Evolutionary conservation across 2,329 filamentous ascomycete species (phyloP).

Genomic region (Colletotrichum sp.): DNA sequence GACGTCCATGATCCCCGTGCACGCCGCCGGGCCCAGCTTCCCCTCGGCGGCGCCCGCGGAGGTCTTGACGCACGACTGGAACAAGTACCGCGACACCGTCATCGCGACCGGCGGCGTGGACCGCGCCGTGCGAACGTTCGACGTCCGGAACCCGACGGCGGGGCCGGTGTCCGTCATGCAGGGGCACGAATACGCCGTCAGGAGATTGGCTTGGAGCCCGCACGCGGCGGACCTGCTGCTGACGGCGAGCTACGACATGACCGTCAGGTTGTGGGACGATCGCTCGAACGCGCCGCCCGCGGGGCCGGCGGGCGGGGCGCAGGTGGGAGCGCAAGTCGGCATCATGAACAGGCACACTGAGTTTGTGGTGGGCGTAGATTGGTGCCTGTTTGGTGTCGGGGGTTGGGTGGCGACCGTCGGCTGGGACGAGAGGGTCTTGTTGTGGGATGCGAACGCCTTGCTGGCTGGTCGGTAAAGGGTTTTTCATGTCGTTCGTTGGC

Average conservation of each 20-base stretch:
- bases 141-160: conserved; percentile 76
- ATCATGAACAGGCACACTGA: conserved; percentile 94
- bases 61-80: conserved; percentile 96
- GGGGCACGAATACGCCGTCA: conserved; percentile 91
- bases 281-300: conserved; percentile 50
- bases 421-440: conserved; percentile 89
- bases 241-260: conserved; percentile 97
- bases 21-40: conserved; percentile 64
- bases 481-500: background rate
- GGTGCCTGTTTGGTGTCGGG: conserved; percentile 94
- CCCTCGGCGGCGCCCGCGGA: conserved; percentile 65
- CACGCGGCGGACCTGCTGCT: conserved; percentile 89
- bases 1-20: conserved; percentile 81
- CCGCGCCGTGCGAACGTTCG: conserved; percentile 84
- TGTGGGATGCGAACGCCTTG: conserved; percentile 83
- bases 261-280: conserved; percentile 91
- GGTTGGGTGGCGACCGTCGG: conserved; percentile 95
- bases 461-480: conserved; percentile 25
- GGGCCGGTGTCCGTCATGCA: conserved; percentile 77
- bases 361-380: conserved; percentile 95
- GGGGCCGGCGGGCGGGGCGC: conserved; percentile 38
- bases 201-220: conserved; percentile 88
- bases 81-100: conserved; percentile 89
- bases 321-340: conserved; percentile 75
- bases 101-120: conserved; percentile 92